Conservation (phyloP, 1,284 basidiomycete species). For the Athelia sp. region DNA sequence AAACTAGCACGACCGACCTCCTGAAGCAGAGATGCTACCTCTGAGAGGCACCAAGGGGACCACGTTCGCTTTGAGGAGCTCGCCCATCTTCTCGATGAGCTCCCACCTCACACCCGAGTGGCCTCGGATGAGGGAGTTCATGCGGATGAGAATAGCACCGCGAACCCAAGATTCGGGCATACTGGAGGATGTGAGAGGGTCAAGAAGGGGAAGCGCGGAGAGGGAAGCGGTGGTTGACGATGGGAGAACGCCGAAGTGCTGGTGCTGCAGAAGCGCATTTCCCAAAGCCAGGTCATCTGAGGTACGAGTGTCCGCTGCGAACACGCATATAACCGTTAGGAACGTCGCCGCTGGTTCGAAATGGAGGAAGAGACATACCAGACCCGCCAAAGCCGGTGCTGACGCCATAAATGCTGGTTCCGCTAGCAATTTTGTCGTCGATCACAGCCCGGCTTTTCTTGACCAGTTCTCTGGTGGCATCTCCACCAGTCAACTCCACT, state of each 20-base stretch:
- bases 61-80: conserved; percentile 45
- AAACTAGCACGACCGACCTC: conserved; percentile 26
- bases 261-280: conserved; percentile 46
- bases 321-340: background rate
- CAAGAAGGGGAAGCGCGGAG: conserved; percentile 29
- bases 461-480: conserved; percentile 27
- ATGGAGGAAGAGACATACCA: background rate
- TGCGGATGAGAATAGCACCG: conserved; percentile 54
- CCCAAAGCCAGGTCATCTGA: conserved; percentile 36
- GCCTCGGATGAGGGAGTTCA: conserved; percentile 55
- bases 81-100: conserved; percentile 46
- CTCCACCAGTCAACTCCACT: conserved; percentile 27
- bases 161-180: conserved; percentile 58
- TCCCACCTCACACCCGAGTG: conserved; percentile 58
- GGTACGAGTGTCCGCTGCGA: conserved; percentile 44
- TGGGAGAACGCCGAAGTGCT: conserved; percentile 44
- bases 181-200: conserved; percentile 34
- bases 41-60: conserved; percentile 53
- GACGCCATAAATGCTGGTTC: conserved; percentile 46
- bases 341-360: conserved; percentile 2
- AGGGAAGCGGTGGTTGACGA: conserved; percentile 21
- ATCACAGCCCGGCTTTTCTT: conserved; percentile 34
- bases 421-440: conserved; percentile 33
- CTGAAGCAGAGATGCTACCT: conserved; percentile 51
- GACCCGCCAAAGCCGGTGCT: conserved; percentile 39